Evolutionary conservation across 2,329 filamentous ascomycete species (phyloP).

Genomic region (Lachnellula occidentalis): DNA sequence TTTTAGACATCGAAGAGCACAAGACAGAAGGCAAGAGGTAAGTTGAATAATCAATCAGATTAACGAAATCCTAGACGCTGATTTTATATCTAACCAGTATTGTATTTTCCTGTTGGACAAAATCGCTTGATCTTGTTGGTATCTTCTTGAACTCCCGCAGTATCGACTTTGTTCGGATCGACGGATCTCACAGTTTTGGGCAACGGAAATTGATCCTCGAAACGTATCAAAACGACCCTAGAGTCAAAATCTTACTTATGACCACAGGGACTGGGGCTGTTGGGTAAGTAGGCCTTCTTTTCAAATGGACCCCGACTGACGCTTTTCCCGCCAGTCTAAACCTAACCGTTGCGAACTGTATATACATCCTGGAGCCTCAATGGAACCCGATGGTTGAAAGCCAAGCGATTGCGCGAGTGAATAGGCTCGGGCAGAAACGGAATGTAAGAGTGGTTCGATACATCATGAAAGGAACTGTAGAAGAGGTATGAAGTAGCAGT

Average conservation of each 20-base stretch:
- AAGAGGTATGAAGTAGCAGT: constrained; percentile 13
- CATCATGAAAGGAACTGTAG: constrained; percentile 18
- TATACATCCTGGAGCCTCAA: constrained; percentile 21
- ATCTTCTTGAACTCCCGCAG: constrained; percentile 2
- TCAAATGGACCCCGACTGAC: no score
- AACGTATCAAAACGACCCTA: constrained; percentile 6
- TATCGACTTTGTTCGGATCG: constrained; percentile 12
- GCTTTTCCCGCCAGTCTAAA: constrained; percentile 10
- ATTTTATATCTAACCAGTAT: constrained; percentile 5
- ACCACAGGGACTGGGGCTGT: constrained; percentile 18
- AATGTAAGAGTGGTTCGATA: constrained; percentile 17
- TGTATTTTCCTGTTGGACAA: constrained; percentile 21
- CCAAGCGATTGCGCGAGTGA: constrained; percentile 17
- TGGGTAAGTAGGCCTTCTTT: constrained; percentile 4
- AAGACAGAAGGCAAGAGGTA: constrained; percentile 14
- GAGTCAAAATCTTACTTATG: constrained; percentile 15
- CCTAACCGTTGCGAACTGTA: constrained; percentile 17
- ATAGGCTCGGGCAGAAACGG: constrained; percentile 15
- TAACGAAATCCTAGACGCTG: no score
- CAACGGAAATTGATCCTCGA: constrained; percentile 9
- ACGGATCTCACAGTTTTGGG: constrained; percentile 6
- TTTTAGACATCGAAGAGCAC: constrained; percentile 12
- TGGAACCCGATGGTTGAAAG: constrained; percentile 21
- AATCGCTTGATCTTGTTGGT: constrained; percentile 16
- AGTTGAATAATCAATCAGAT: neutral